Percentiles rank a stretch among this genome's conserved stretches.
phyloP scores from a whole-genome alignment of 208 protist genomes.

The Herpetomonas tarakana region DNA sequence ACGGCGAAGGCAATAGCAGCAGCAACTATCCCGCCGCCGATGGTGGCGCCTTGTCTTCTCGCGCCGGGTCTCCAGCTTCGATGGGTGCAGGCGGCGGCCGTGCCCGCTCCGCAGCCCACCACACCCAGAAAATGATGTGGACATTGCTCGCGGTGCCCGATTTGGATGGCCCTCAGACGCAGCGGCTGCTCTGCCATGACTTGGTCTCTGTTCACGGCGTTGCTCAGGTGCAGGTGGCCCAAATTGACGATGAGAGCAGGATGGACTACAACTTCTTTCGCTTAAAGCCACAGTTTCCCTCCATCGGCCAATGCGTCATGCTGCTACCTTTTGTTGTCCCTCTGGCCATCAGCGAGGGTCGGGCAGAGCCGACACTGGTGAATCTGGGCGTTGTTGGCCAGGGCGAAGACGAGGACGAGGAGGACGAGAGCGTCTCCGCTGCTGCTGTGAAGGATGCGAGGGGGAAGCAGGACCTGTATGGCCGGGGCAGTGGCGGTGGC shows the following conservation, averaged over 20 bases:
- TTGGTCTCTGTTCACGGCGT: slow-evolving; percentile 12
- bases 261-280: slow-evolving; percentile 6
- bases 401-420: slow-evolving; percentile 4
- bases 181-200: slow-evolving; percentile 17
- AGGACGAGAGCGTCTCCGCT: neutral
- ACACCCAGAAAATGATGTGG: slow-evolving; percentile 31
- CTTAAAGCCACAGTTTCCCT: slow-evolving; percentile 23
- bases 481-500: neutral
- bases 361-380: slow-evolving; percentile 35
- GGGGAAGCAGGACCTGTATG: slow-evolving; percentile 1
- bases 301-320: slow-evolving; percentile 50
- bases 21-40: too few relatives aligned
- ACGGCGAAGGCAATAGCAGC: too few relatives aligned
- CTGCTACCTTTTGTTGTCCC: slow-evolving; percentile 26
- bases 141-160: slow-evolving; percentile 15
- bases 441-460: neutral
- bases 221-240: slow-evolving; percentile 15
- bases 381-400: slow-evolving; percentile 31
- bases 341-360: slow-evolving; percentile 67
- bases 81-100: slow-evolving; percentile 15
- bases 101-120: slow-evolving; percentile 22
- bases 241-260: slow-evolving; percentile 3
- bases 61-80: slow-evolving; percentile 4
- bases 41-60: neutral
- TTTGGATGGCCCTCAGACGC: slow-evolving; percentile 12